Evolutionary conservation across 768 basidiomycete genomes (phyloP).

Genomic region (Lactifluus volemus): DNA sequence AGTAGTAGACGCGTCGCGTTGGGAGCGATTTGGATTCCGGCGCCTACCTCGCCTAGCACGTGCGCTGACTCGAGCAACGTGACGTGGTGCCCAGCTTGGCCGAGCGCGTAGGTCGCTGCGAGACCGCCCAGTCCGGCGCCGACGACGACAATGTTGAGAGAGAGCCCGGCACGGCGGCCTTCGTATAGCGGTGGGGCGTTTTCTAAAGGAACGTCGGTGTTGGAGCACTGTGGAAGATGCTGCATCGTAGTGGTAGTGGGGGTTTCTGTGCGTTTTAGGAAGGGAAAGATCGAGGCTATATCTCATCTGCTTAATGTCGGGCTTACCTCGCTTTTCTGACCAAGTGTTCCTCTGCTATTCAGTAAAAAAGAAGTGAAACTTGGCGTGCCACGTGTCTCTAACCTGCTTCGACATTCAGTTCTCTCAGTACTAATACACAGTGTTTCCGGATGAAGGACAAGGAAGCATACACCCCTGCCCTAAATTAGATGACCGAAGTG

Average conservation of each 20-base stretch:
- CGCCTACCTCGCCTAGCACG: constrained; percentile 33
- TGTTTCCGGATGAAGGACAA: no score
- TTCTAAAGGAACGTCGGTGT: constrained; percentile 10
- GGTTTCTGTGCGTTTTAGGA: no score
- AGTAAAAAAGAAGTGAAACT: no score
- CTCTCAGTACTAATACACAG: no score
- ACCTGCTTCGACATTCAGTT: no score
- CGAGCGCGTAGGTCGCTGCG: constrained; percentile 32
- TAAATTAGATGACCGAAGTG: no score
- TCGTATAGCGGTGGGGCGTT: constrained; percentile 22
- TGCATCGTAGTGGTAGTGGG: background rate
- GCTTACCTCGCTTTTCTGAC: no score
- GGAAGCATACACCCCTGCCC: no score
- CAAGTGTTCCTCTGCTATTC: no score
- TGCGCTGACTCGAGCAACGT: constrained; percentile 32
- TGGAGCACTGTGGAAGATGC: background rate
- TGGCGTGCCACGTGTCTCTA: no score
- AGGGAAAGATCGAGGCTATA: no score
- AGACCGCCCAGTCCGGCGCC: constrained; percentile 37
- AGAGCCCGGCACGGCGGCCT: constrained; percentile 26
- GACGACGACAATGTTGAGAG: constrained; percentile 33
- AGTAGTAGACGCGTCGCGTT: constrained; percentile 31
- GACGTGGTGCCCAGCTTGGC: constrained; percentile 34
- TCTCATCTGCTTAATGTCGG: no score
- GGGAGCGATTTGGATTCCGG: constrained; percentile 36